Evolutionary conservation across 2,329 filamentous ascomycete genomes (phyloP).

Genomic region (Shiraia bambusicola): DNA sequence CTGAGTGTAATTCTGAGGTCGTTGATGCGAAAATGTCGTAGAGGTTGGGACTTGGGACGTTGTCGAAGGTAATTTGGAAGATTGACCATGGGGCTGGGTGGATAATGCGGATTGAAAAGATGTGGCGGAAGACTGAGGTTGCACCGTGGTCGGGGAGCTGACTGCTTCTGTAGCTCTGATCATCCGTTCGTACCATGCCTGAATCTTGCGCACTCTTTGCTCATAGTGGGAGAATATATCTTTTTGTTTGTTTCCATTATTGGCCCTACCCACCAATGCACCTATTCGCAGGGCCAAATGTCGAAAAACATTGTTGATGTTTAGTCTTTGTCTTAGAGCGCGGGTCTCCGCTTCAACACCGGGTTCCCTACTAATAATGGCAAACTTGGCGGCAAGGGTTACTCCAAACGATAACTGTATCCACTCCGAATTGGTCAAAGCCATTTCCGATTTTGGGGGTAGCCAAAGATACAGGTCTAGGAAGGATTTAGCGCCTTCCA

Average conservation of each 20-base stretch:
- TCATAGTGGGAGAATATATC: conserved; percentile 34
- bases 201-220: conserved; percentile 28
- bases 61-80: conserved; percentile 1
- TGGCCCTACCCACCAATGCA: conserved; percentile 25
- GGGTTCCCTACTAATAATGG: conserved; percentile 29
- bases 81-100: not conserved
- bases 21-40: conserved; percentile 21
- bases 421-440: conserved; percentile 46
- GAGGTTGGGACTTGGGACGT: conserved; percentile 17
- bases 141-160: conserved; percentile 12
- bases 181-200: conserved; percentile 35
- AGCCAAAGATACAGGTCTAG: conserved; percentile 41
- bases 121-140: not conserved
- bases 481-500: conserved; percentile 30
- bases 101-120: conserved; percentile 2
- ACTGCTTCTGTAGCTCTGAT: conserved; percentile 17
- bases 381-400: conserved; percentile 34
- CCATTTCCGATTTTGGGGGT: conserved; percentile 38
- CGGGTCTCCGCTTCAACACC: conserved; percentile 27
- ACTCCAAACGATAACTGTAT: conserved; percentile 44
- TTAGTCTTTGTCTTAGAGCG: conserved; percentile 28
- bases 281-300: conserved; percentile 28
- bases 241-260: conserved; percentile 23
- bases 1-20: conserved; percentile 9
- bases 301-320: conserved; percentile 31